Percentiles rank a stretch among this genome's conserved stretches.
Evolutionary conservation across 2,329 filamentous ascomycete species (phyloP).

Genomic region (Xylariaceae sp.): DNA sequence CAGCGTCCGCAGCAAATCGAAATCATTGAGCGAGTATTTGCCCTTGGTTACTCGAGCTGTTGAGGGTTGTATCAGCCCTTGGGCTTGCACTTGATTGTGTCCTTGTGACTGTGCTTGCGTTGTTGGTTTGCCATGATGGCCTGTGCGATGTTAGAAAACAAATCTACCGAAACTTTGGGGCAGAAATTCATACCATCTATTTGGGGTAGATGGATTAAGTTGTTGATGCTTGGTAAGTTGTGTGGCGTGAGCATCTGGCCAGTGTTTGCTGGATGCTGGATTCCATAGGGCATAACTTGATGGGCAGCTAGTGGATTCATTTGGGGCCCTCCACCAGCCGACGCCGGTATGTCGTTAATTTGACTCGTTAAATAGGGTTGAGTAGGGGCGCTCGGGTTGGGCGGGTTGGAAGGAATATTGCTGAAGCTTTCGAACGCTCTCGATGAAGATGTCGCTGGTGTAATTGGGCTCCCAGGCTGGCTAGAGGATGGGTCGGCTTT

Average conservation of each 20-base stretch:
- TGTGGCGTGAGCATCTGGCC: slow-evolving; percentile 40
- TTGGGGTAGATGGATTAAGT: slow-evolving; percentile 68
- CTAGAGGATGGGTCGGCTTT: slow-evolving; percentile 63
- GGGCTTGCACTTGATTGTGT: slow-evolving; percentile 21
- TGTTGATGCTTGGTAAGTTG: slow-evolving; percentile 75
- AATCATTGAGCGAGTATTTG: slow-evolving; percentile 92
- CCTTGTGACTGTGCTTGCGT: slow-evolving; percentile 23
- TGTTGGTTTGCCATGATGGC: slow-evolving; percentile 34
- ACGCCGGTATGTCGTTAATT: slow-evolving; percentile 24
- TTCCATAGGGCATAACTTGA: slow-evolving; percentile 36
- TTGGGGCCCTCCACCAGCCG: slow-evolving; percentile 30
- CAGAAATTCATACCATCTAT: slow-evolving; percentile 30
- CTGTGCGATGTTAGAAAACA: slow-evolving; percentile 25
- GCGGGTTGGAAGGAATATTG: slow-evolving; percentile 31
- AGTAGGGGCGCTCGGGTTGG: slow-evolving; percentile 21
- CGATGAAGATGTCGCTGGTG: slow-evolving; percentile 52
- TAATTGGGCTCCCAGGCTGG: slow-evolving; percentile 59
- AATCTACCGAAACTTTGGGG: slow-evolving; percentile 14
- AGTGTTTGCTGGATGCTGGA: slow-evolving; percentile 37
- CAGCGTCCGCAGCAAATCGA: slow-evolving; percentile 81
- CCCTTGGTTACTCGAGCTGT: slow-evolving; percentile 75
- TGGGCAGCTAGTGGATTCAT: slow-evolving; percentile 31
- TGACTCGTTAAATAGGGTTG: slow-evolving; percentile 22
- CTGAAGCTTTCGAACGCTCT: slow-evolving; percentile 45
- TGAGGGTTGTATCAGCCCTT: slow-evolving; percentile 27